Percentiles rank a stretch among this genome's conserved stretches.
These are phyloP conservation scores for Podospora anserina DNA, from an alignment of 495 filamentous ascomycete genomes.

Conservation along the genomic window DNA sequence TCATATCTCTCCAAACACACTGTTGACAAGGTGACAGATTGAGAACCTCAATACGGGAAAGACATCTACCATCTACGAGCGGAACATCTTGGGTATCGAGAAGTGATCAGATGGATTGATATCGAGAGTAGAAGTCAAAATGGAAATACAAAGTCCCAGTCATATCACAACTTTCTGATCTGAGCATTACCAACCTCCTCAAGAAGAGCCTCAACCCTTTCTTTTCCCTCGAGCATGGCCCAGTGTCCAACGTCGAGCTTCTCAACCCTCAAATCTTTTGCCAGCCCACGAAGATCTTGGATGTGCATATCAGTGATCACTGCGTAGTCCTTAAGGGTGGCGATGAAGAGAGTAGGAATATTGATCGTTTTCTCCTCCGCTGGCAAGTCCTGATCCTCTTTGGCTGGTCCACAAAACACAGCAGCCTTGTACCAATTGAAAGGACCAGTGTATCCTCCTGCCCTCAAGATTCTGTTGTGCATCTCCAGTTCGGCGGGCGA, in stretches of 20 bases:
- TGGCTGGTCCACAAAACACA: not conserved
- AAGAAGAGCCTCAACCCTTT: not conserved
- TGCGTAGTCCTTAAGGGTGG: not conserved
- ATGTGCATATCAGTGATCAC: not conserved
- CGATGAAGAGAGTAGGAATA: not conserved
- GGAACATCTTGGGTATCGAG: conserved; percentile 37
- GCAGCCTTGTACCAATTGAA: conserved; percentile 28
- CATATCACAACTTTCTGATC: not conserved
- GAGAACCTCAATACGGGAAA: conserved; percentile 45
- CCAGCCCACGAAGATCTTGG: not conserved
- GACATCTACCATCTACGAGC: conserved; percentile 39
- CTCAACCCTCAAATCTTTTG: not conserved
- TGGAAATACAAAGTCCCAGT: no score
- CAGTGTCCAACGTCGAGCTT: not conserved
- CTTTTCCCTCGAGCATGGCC: not conserved
- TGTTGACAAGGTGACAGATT: conserved; percentile 28
- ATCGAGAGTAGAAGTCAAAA: no score
- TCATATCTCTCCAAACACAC: not conserved
- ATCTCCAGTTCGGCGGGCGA: conserved; percentile 13
- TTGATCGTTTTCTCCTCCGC: not conserved
- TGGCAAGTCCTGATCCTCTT: not conserved
- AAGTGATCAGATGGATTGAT: not conserved
- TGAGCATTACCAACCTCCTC: conserved; percentile 2
- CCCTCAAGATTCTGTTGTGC: conserved; percentile 20
- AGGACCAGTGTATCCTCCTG: conserved; percentile 15